Evolutionary conservation across 352 stramenopile species (phyloP), one percentile per base, ranked within the genome.

Genomic region (Lagenidium giganteum): DNA sequence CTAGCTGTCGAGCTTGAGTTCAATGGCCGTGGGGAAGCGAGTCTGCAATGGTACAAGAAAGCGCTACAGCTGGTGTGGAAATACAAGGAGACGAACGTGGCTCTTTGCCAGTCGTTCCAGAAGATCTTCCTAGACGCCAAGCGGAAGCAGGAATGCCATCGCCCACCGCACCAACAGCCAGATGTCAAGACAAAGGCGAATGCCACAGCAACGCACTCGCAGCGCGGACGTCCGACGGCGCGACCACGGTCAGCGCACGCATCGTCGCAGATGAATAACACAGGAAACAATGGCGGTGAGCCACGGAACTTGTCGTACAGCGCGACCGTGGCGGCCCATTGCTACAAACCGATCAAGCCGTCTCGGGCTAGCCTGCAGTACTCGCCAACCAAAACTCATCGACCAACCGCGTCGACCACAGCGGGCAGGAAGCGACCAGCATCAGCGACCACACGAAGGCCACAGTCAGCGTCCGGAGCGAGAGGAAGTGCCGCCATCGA

Each of bases 11-110:
- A 91, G 49, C 54, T 91, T 1, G 79, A 91, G 45, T 87, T 88
- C 44, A 91, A 87, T 32, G 57, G 56, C 3, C 63, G 73, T 4
- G 68, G 73, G 0, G 75, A 88, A 22, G 73, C 75, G 8, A 87
- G 79, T 44, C 57, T 91, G 9, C 79, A 91, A 45, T 91, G 79
- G 79, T 91, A 88, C 43, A 87, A 87, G 53, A 88, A 91, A 42
- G 74, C 79, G 1, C 50, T 88, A 8, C 72, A 91, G 35, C 57
- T 91, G 4, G 70, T 82, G 18, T 69, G 51, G 45, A 77, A 70
- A 35, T 86, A 83, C 47, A 60, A 64, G 14, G 70, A 79, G 6
- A 69, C 57, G n/a, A 88, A 91, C 20, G 48, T 57, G 13, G 61
- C 68, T 4, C 49, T 91, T 2, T 87, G 61, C 40, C 59, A 69